Base-by-base conservation (phyloP, 2,329 filamentous ascomycete genomes). In the Colletotrichum coccodes region DNA sequence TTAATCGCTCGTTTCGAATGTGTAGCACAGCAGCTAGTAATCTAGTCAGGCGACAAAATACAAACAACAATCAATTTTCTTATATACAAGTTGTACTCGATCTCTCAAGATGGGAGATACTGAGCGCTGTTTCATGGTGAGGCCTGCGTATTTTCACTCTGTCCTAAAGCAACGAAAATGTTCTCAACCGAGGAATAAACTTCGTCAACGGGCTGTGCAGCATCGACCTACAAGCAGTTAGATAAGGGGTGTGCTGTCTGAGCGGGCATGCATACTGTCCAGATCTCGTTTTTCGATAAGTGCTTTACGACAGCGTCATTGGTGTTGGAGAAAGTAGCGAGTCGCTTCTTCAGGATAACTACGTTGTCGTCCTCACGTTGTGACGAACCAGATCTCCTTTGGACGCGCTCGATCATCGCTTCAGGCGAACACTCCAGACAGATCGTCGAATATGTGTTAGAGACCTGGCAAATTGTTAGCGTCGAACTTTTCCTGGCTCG, bases 371-470 rank as follows among this genome's bases (percentile, higher is more conserved):
- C 52, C 4, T 42, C 52, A 4, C 52, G 34, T 26, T 56, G n/a
- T 16, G 52, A 56, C n/a, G 52, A 56, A 26, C 46, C 46, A 38
- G 60, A 36, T 36, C 60, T 49, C n/a, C 4, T 34, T 12, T 40
- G 60, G 12, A 63, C 18, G 30, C 50, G 50, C 53, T 56, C 12
- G 8, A 26, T 46, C 40, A 57, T 34, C 8, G 21, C 14, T 36
- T 63, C 36, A 36, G 38, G 16, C 18, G 53, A 38, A n/a, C 30
- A 58, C 11, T 58, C 53, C 4, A 64, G 23, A 38, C 18, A 58
- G 46, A 59, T 52, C 21, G 61, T 64, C 26, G 53, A 59, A 18
- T 59, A 64, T 11, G 1, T 46, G 14, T 34, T 26, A 44, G 54
- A 57, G 6, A 57, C 26, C 36, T 42, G 12, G 60, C 23, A 4